Base-by-base conservation (phyloP, 495 filamentous ascomycete genomes). In the Neurospora sp. region DNA sequence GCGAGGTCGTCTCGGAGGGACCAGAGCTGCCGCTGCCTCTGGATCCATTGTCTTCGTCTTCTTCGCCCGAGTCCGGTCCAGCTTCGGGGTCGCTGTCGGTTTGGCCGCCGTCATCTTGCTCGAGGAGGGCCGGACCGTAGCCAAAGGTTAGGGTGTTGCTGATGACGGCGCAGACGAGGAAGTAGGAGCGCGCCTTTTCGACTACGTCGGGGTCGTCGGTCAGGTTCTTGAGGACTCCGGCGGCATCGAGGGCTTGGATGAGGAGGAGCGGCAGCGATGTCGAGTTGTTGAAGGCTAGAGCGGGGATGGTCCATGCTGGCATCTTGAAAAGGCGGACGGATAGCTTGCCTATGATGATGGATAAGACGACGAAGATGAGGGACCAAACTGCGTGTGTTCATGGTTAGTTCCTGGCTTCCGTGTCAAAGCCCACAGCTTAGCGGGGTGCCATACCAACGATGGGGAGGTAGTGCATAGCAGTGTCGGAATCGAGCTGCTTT, bases 201-300 rank as follows among this genome's bases (percentile, higher is more conserved):
- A 93, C 83, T 53, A 89, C 89, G 12, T 85, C 84, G 0, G 81
- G 82, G 20, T 79, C 78, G 35, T 83, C 77, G 31, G 91, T 82
- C 16, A 91, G 75, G 20, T 85, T 77, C 38, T 80, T 76, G 10
- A 94, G 79, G 68, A 92, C 89, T 9, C 91, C 91, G 0, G 91
- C 91, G 16, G 87, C 81, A 40, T 88, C 84, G 5, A 94, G 84
- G 8, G 89, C 87, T 71, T 91, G 84, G 41, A 93, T 83, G 3
- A 94, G 85, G 5, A 93, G 82, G 18, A 95, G 82, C 0, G 91
- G 92, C 40, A 93, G 87, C 38, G 85, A 88, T 1, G 90, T 92
- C 0, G 92, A 92, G 76, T 94, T 95, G 82, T 93, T 94, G 82
- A 94, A 93, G 48, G 89, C 84, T 68, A 92, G 85, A 1, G 90